Percentiles rank a stretch among this genome's conserved stretches.
Evolutionary conservation across 768 basidiomycete species (phyloP).

Genomic region (Xanthoconium purpureum): DNA sequence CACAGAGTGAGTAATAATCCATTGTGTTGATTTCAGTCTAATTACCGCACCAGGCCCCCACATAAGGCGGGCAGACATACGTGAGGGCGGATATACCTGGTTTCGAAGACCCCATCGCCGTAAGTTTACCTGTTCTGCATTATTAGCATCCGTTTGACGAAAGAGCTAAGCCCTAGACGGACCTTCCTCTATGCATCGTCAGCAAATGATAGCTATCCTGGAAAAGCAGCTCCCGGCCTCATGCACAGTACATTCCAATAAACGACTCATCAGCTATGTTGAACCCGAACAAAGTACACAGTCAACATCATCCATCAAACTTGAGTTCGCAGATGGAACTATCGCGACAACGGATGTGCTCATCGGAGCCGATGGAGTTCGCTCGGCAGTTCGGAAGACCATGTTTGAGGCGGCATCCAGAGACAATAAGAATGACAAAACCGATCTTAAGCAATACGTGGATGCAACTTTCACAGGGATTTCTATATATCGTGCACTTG

Average conservation of each 20-base stretch:
- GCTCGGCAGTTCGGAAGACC: slow-evolving; percentile 23
- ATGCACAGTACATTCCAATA: slow-evolving; percentile 16
- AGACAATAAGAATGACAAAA: background rate
- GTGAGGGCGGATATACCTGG: slow-evolving; percentile 32
- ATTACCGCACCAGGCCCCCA: background rate
- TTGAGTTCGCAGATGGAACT: slow-evolving; percentile 16
- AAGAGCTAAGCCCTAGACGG: background rate
- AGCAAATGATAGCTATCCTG: slow-evolving; percentile 17
- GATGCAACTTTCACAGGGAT: slow-evolving; percentile 42
- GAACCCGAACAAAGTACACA: slow-evolving; percentile 21
- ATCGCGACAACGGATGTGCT: slow-evolving; percentile 38
- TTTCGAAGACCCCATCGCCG: slow-evolving; percentile 20
- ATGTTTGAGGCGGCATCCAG: slow-evolving; percentile 21
- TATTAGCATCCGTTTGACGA: background rate
- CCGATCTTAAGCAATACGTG: slow-evolving; percentile 9
- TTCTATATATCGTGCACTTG: slow-evolving; percentile 37
- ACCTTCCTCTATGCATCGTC: slow-evolving; percentile 20
- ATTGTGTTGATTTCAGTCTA: background rate
- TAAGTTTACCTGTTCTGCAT: slow-evolving; percentile 1
- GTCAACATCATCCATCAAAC: slow-evolving; percentile 17
- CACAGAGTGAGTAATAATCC: slow-evolving; percentile 5
- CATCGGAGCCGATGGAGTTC: slow-evolving; percentile 46
- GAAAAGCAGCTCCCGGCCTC: slow-evolving; percentile 18
- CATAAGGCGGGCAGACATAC: slow-evolving; percentile 29
- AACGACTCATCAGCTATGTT: slow-evolving; percentile 19